Percentiles rank a stretch among this genome's conserved stretches.
phyloP scores from a whole-genome alignment of 805 yeast species.

The Monosporozyma siamensis region DNA sequence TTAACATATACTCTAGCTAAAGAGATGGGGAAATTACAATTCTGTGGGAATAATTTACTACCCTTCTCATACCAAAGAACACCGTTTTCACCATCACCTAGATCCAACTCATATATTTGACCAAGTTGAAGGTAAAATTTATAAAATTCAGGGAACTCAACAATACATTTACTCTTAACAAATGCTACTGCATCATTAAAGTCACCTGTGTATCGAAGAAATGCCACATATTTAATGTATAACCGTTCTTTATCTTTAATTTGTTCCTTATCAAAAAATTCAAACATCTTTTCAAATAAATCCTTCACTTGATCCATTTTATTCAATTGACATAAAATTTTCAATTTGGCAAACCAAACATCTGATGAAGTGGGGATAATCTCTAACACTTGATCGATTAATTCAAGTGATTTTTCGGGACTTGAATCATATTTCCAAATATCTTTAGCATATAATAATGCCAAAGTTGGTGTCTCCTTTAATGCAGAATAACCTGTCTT shows the following conservation, averaged over 20 bases:
- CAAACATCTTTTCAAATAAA: slow-evolving; percentile 24
- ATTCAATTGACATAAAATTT: slow-evolving; percentile 43
- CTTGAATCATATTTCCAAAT: slow-evolving; percentile 44
- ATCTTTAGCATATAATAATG: slow-evolving; percentile 67
- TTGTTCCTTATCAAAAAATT: slow-evolving; percentile 33
- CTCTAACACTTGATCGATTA: slow-evolving; percentile 42
- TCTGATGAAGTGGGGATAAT: slow-evolving; percentile 40
- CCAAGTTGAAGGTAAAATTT: slow-evolving; percentile 56
- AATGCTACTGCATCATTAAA: slow-evolving; percentile 33
- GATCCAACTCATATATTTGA: slow-evolving; percentile 36
- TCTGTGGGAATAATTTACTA: slow-evolving; percentile 37
- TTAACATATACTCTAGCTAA: slow-evolving; percentile 41
- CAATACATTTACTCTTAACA: slow-evolving; percentile 38
- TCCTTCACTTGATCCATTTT: slow-evolving; percentile 31
- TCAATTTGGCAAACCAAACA: slow-evolving; percentile 65
- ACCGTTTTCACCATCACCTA: slow-evolving; percentile 33
- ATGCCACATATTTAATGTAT: slow-evolving; percentile 53
- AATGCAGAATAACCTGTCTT: slow-evolving; percentile 23
- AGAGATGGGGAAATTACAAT: slow-evolving; percentile 44
- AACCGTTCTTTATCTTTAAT: slow-evolving; percentile 32
- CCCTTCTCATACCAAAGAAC: slow-evolving; percentile 42
- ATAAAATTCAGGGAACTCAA: slow-evolving; percentile 38
- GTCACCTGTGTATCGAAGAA: slow-evolving; percentile 36
- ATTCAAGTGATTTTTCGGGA: slow-evolving; percentile 41
- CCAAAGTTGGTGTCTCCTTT: slow-evolving; percentile 42